phyloP scores from a whole-genome alignment of 78 protist species.

The Dictyostelium purpureum region DNA sequence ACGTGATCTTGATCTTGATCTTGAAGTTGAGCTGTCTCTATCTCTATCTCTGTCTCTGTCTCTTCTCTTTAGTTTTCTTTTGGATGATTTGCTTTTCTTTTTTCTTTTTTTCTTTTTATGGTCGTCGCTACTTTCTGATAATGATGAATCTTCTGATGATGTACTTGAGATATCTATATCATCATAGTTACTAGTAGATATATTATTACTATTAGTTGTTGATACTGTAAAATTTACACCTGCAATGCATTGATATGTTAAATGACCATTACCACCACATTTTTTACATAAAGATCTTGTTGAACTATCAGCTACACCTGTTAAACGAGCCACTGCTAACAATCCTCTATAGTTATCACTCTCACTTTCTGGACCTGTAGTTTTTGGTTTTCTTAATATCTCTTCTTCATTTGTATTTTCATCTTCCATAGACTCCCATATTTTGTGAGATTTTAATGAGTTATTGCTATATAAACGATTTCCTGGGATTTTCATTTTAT shows the following conservation, averaged over 20 bases:
- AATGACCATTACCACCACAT: constrained; percentile 59
- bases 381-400: background rate
- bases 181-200: background rate
- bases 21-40: background rate
- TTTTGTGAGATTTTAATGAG: constrained; percentile 30
- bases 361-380: background rate
- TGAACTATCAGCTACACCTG: constrained; percentile 6
- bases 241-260: constrained; percentile 50
- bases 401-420: constrained; percentile 2
- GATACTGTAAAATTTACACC: constrained; percentile 27
- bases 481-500: background rate
- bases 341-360: constrained; percentile 25
- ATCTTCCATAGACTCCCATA: constrained; percentile 43
- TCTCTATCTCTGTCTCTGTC: constrained; percentile 18
- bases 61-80: background rate
- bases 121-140: constrained; percentile 28
- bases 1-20: background rate
- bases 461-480: constrained; percentile 37
- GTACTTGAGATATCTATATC: constrained; percentile 65
- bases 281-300: constrained; percentile 37
- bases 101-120: constrained; percentile 9
- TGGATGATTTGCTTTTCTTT: background rate
- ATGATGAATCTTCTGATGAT: constrained; percentile 43
- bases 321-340: constrained; percentile 39
- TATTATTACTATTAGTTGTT: background rate